Evolutionary conservation across 495 filamentous ascomycete species (phyloP).

Genomic region (Daldinia concentrica): DNA sequence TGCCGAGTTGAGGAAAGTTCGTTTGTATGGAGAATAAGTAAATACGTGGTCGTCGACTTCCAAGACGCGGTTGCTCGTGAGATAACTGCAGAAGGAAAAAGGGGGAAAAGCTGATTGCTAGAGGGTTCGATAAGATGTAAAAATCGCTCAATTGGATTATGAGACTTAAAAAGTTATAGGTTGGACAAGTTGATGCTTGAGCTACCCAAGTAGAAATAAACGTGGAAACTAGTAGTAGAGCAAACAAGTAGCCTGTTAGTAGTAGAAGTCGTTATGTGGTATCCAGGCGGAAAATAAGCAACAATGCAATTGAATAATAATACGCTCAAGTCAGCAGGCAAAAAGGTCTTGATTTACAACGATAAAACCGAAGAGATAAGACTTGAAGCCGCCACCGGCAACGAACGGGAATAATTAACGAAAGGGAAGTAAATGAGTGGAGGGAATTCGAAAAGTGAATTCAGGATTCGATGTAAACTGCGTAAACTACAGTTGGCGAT

Average conservation of each 20-base stretch:
- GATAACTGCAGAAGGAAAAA: slow-evolving; percentile 11
- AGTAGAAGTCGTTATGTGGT: slow-evolving; percentile 3
- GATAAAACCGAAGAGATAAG: slow-evolving; percentile 12
- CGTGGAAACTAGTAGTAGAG: slow-evolving; percentile 19
- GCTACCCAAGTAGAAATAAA: slow-evolving; percentile 13
- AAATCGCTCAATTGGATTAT: slow-evolving; percentile 24
- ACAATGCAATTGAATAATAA: slow-evolving; percentile 19
- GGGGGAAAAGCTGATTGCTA: not conserved
- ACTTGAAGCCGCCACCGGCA: slow-evolving; percentile 15
- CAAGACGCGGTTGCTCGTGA: slow-evolving; percentile 13
- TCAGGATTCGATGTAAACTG: slow-evolving; percentile 33
- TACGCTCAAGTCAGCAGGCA: not conserved
- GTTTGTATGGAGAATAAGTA: slow-evolving; percentile 17
- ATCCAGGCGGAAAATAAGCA: slow-evolving; percentile 6
- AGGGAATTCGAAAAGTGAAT: slow-evolving; percentile 21
- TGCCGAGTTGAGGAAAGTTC: not conserved
- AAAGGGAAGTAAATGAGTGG: slow-evolving; percentile 27
- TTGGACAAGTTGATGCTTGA: slow-evolving; percentile 8
- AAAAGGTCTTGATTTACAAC: slow-evolving; percentile 4
- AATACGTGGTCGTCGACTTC: slow-evolving; percentile 14
- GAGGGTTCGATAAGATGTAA: slow-evolving; percentile 16
- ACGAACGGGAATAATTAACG: slow-evolving; percentile 17
- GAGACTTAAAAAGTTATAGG: slow-evolving; percentile 1
- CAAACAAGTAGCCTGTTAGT: slow-evolving; percentile 12
- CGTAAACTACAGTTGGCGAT: slow-evolving; percentile 21